These are phyloP conservation scores for Erythrobasidium hasegawianum DNA, from an alignment of 1,284 basidiomycete species.

Conservation along the genomic window DNA sequence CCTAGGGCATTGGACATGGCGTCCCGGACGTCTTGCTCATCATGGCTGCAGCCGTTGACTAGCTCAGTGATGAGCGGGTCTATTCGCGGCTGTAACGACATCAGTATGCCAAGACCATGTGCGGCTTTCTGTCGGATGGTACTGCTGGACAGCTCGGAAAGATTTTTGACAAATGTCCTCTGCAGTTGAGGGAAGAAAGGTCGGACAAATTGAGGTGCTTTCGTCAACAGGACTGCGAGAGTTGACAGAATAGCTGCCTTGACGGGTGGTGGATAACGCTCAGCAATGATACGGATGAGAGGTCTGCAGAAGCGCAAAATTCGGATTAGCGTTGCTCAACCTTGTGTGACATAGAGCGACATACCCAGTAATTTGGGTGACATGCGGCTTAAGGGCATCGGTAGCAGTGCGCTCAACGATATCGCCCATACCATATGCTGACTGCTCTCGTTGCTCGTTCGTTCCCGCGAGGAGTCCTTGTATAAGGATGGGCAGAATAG, in stretches of 20 bases:
- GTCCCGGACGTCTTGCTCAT: slow-evolving; percentile 68
- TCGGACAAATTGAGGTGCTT: slow-evolving; percentile 83
- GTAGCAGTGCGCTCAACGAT: slow-evolving; percentile 87
- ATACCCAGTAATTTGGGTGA: slow-evolving; percentile 93
- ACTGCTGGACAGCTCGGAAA: slow-evolving; percentile 71
- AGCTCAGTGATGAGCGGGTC: slow-evolving; percentile 80
- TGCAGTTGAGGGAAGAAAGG: slow-evolving; percentile 99
- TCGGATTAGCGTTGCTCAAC: not conserved
- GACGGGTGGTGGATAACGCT: slow-evolving; percentile 74
- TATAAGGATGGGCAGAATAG: slow-evolving; percentile 58
- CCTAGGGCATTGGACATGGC: slow-evolving; percentile 74
- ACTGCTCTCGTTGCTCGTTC: slow-evolving; percentile 68
- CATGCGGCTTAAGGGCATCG: slow-evolving; percentile 87
- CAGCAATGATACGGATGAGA: slow-evolving; percentile 46
- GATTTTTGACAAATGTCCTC: slow-evolving; percentile 92
- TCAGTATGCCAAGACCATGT: slow-evolving; percentile 80
- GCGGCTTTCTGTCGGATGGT: slow-evolving; percentile 79
- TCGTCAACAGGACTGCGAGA: slow-evolving; percentile 72
- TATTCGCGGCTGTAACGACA: slow-evolving; percentile 57
- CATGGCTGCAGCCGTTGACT: slow-evolving; percentile 53
- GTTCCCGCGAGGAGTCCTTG: slow-evolving; percentile 47
- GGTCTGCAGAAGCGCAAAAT: slow-evolving; percentile 3
- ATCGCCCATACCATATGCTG: slow-evolving; percentile 90
- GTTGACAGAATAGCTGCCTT: slow-evolving; percentile 83
- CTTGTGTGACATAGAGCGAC: slow-evolving; percentile 50